phyloP scores from a whole-genome alignment of 306 rosid genomes.

The Hippophae rhamnoides region DNA sequence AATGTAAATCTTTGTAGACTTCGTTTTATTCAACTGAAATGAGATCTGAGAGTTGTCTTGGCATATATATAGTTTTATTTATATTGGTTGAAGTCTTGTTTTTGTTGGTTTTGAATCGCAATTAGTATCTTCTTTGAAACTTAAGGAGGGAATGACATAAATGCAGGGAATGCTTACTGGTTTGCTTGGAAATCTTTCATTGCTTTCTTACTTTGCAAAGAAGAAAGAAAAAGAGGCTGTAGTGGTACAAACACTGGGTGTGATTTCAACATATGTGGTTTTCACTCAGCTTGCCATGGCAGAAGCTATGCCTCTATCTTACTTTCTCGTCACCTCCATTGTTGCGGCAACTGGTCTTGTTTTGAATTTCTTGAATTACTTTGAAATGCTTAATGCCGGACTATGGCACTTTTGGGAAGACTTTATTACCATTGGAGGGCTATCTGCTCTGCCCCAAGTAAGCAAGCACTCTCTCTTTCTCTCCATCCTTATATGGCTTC shows the following conservation, averaged over 20 bases:
- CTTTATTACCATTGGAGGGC: slow-evolving; percentile 77
- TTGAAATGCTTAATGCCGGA: slow-evolving; percentile 45
- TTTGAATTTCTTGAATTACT: slow-evolving; percentile 67
- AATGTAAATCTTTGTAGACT: too few relatives aligned
- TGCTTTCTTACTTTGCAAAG: slow-evolving; percentile 78
- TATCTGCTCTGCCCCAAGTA: slow-evolving; percentile 80
- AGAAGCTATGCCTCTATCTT: slow-evolving; percentile 71
- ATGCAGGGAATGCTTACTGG: slow-evolving; percentile 81
- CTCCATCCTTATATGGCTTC: slow-evolving; percentile 2
- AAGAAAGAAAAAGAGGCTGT: slow-evolving; percentile 84
- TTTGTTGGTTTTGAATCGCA: not conserved
- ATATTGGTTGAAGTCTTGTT: not conserved
- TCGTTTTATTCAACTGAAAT: too few relatives aligned
- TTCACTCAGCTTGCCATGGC: slow-evolving; percentile 69
- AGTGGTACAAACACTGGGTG: slow-evolving; percentile 62
- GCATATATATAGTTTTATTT: too few relatives aligned
- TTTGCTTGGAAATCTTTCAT: slow-evolving; percentile 75
- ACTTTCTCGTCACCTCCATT: slow-evolving; percentile 48
- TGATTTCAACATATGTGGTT: slow-evolving; percentile 40
- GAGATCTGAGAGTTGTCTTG: too few relatives aligned
- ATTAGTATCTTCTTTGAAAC: slow-evolving; percentile 11
- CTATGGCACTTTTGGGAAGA: slow-evolving; percentile 79
- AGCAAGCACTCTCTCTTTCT: slow-evolving; percentile 6
- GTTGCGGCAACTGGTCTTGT: slow-evolving; percentile 62
- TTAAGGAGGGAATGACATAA: slow-evolving; percentile 10